Percentiles rank a stretch among this genome's conserved stretches.
phyloP scores from a whole-genome alignment of 2,329 filamentous ascomycete genomes.

The Xylaria hypoxylon region DNA sequence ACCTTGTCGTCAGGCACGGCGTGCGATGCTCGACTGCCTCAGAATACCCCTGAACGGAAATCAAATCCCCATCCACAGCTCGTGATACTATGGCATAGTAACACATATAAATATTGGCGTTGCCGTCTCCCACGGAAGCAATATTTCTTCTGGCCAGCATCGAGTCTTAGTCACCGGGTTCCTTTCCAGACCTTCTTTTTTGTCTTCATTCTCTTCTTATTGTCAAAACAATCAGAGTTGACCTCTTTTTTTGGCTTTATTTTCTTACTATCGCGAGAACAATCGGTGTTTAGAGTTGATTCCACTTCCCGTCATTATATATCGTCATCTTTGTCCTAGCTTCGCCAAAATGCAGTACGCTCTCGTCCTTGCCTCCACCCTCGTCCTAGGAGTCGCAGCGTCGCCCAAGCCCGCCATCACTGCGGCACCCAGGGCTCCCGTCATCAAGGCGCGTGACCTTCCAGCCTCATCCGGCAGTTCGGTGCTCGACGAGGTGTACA shows the following conservation, averaged over 20 bases:
- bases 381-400: neutral
- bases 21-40: no score
- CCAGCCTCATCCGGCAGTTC: constrained; percentile 3
- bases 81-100: neutral
- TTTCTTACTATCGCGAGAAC: no score
- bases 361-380: neutral
- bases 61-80: neutral
- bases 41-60: neutral
- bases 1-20: no score
- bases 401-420: constrained; percentile 4
- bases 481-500: neutral
- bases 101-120: neutral
- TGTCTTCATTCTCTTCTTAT: neutral
- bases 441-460: constrained; percentile 12
- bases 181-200: neutral
- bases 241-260: no score
- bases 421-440: constrained; percentile 4
- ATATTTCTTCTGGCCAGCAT: neutral
- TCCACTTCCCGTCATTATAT: neutral
- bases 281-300: neutral
- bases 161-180: neutral
- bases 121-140: neutral
- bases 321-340: neutral
- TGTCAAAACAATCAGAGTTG: neutral
- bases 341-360: constrained; percentile 7